A percentile compares a stretch with the other conserved stretches of the same genome.
Conservation (phyloP, 805 yeast genomes). For the Cyberlindnera mrakii region DNA sequence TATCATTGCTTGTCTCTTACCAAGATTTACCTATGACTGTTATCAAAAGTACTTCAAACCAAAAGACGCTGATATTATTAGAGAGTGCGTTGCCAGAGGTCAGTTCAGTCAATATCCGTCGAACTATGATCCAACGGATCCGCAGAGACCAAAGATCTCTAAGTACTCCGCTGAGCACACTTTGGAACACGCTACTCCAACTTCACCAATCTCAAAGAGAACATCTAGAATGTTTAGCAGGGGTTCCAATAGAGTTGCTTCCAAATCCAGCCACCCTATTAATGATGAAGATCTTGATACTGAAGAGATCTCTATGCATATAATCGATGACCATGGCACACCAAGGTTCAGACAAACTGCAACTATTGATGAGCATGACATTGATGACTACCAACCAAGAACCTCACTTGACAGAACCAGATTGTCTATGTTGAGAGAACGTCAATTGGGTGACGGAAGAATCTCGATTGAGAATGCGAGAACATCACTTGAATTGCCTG, state of each 20-base stretch:
- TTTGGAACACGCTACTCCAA: conserved; percentile 20
- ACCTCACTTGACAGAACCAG: conserved; percentile 34
- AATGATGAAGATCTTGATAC: conserved; percentile 27
- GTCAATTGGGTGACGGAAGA: conserved; percentile 32
- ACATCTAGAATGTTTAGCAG: conserved; percentile 35
- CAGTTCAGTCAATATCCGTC: conserved; percentile 61
- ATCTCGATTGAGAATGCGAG: conserved; percentile 35
- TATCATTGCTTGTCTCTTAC: conserved; percentile 56
- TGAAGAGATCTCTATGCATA: conserved; percentile 34
- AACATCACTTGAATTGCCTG: conserved; percentile 35
- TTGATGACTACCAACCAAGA: conserved; percentile 20
- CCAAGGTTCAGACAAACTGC: conserved; percentile 18
- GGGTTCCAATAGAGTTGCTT: conserved; percentile 22
- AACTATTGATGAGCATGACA: neutral
- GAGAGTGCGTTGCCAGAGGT: conserved; percentile 65
- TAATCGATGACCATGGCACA: conserved; percentile 22
- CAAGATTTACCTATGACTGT: conserved; percentile 60
- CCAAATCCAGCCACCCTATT: conserved; percentile 14
- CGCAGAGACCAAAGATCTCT: conserved; percentile 50
- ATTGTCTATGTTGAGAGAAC: conserved; percentile 28
- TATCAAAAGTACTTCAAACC: conserved; percentile 49
- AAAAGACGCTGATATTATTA: conserved; percentile 62
- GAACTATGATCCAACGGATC: conserved; percentile 77
- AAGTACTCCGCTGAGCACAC: conserved; percentile 33
- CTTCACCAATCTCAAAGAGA: conserved; percentile 22